A percentile compares a stretch with the other conserved stretches of the same genome.
Evolutionary conservation across 2,329 filamentous ascomycete species (phyloP).

Genomic region (Geosmithia putterillii): DNA sequence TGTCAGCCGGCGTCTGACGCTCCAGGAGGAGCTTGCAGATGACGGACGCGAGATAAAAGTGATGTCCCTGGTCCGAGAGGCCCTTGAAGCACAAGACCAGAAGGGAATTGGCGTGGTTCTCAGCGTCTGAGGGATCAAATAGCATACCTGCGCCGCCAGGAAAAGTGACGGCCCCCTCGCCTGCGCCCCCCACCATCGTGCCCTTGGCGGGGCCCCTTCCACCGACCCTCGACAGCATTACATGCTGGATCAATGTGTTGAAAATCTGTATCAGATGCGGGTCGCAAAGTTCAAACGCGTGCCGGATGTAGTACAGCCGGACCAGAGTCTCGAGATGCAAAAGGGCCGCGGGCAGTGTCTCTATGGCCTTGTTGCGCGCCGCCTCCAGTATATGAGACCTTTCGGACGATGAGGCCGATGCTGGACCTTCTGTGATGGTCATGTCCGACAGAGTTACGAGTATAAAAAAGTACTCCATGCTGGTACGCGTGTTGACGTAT

Average conservation of each 20-base stretch:
- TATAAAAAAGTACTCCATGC: background rate
- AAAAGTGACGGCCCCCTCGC: too few species aligned
- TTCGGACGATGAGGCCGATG: background rate
- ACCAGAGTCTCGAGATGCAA: conserved; percentile 11
- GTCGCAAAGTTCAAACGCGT: conserved; percentile 14
- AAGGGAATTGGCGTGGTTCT: conserved; percentile 12
- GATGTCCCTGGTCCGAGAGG: conserved; percentile 4
- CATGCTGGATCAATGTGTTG: conserved; percentile 3
- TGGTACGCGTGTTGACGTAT: too few species aligned
- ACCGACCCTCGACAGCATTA: background rate
- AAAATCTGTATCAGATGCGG: background rate
- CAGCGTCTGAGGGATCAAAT: too few species aligned
- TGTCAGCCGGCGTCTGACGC: background rate
- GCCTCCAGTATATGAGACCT: background rate
- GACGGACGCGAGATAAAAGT: background rate
- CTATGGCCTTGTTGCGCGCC: conserved; percentile 1
- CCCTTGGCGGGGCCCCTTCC: too few species aligned
- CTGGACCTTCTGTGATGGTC: background rate
- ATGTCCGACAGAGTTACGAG: background rate
- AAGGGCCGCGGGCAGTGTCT: conserved; percentile 10
- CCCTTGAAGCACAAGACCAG: conserved; percentile 21
- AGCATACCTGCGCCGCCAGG: too few species aligned
- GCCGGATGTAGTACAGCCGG: conserved; percentile 16
- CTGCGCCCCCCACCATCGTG: too few species aligned
- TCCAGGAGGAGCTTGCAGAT: background rate